Base-by-base conservation (phyloP, 2,329 filamentous ascomycete genomes). In the Colletotrichum navitas region DNA sequence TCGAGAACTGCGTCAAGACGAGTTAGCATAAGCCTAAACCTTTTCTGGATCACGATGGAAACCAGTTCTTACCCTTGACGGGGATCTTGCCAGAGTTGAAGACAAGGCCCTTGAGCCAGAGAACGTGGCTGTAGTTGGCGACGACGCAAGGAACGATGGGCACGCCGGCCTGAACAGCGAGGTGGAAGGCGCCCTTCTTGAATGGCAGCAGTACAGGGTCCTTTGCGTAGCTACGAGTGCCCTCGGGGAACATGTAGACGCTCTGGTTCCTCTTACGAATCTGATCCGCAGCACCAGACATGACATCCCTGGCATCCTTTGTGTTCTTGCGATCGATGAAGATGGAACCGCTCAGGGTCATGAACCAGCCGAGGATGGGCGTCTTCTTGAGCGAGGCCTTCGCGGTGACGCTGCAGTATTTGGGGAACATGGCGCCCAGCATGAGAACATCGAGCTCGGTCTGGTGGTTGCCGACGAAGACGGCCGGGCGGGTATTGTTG, bases 141-240 rank as follows among this genome's bases (percentile, higher is more conserved):
- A 90, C 89, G 58, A 94, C 92, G 45, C 97, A 88, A 0, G 96
- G 96, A 4, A 99, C 92, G 77, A 99, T 93, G 34, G 95, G 95
- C 7, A 98, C 96, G 75, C 94, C 93, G 2, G 95, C 95, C 85
- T 98, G 93, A 26, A 99, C 90, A 56, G 96, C 96, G 43, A 99
- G 88, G 81, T 99, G 95, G 83, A 99, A 99, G 58, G 95, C 96
- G 71, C 96, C 96, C 86, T 99, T 99, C 85, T 99, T 99, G 87
- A 98, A 99, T n/a, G 94, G 93, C 66, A 98, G 85, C 77, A 99
- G 84, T 71, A 88, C 89, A 1, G 96, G 93, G 66, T 95, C 91
- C 76, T 92, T 90, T 68, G 93, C 88, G 83, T 98, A 97, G 80
- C 93, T 97, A 75, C 96, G 89, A 1, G 96, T 99, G 62, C 96